phyloP scores from a whole-genome alignment of 139 green algal genomes.

The Tetraselmis striata region DNA sequence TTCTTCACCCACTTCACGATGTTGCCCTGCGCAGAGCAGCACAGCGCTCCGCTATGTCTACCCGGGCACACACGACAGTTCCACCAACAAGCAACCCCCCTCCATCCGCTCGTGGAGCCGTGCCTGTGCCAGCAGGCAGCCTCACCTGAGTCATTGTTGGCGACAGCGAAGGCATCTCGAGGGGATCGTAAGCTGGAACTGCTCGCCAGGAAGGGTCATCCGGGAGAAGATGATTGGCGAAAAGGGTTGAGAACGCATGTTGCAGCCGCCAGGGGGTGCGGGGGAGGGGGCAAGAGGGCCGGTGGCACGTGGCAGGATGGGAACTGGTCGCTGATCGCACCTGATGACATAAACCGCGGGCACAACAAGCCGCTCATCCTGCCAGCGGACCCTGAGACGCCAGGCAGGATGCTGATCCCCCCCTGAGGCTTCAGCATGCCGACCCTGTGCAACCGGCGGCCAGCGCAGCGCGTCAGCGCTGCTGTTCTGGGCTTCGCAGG shows the following conservation, averaged over 20 bases:
- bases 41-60: neutral
- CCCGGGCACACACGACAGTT: neutral
- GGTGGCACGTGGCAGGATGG: no score
- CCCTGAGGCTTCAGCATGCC: neutral
- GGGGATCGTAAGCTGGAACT: conserved; percentile 43
- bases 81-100: neutral
- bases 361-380: no score
- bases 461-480: neutral
- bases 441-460: neutral
- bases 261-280: neutral
- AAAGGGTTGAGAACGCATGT: neutral
- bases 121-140: neutral
- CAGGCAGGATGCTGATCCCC: neutral
- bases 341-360: neutral
- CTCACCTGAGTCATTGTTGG: conserved; percentile 80
- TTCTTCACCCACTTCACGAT: conserved; percentile 89
- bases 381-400: neutral
- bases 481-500: neutral
- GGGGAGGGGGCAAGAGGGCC: neutral
- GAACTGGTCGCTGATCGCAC: neutral
- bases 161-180: conserved; percentile 86
- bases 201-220: neutral
- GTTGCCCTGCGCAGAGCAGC: conserved; percentile 55
- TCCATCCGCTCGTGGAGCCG: neutral
- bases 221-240: neutral